Conservation (phyloP, 768 basidiomycete genomes). For the Kwoniella sp. region DNA sequence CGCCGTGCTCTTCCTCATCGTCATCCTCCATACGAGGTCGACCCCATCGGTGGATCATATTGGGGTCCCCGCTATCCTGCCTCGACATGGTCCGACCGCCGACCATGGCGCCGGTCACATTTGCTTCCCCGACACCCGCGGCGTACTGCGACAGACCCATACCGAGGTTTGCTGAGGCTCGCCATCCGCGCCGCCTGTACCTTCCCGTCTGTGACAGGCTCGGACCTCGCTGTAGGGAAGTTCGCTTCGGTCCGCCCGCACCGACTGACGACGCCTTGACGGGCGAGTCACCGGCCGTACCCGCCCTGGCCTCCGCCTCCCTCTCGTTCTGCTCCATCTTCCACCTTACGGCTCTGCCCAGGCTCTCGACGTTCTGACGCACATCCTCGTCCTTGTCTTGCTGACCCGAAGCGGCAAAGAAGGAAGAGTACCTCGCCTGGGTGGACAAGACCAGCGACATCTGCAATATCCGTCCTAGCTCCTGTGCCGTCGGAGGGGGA, state of each 20-base stretch:
- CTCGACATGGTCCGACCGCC: slow-evolving; percentile 2
- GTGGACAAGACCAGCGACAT: slow-evolving; percentile 46
- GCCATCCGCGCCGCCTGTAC: slow-evolving; percentile 33
- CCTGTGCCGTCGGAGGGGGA: slow-evolving; percentile 23
- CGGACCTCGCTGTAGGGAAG: slow-evolving; percentile 20
- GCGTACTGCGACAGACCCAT: slow-evolving; percentile 4
- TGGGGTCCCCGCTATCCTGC: slow-evolving; percentile 9
- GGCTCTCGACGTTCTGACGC: slow-evolving; percentile 27
- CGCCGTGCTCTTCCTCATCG: slow-evolving; percentile 7
- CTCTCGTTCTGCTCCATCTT: slow-evolving; percentile 7
- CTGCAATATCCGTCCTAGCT: slow-evolving; percentile 41
- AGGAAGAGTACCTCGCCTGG: slow-evolving; percentile 39
- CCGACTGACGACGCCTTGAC: background rate
- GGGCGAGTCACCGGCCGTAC: background rate
- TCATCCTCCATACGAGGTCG: slow-evolving; percentile 11
- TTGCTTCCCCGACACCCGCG: background rate
- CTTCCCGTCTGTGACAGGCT: slow-evolving; percentile 27
- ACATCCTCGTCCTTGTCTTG: slow-evolving; percentile 30
- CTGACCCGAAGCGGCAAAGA: slow-evolving; percentile 14
- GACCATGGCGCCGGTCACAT: too few relatives aligned
- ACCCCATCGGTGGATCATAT: background rate
- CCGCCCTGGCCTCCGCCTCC: background rate
- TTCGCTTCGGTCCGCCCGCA: background rate
- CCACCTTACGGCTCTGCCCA: slow-evolving; percentile 34
- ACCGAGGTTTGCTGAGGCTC: slow-evolving; percentile 25